Evolutionary conservation across 768 basidiomycete species (phyloP).

Genomic region (Pleurotus cornucopiae): DNA sequence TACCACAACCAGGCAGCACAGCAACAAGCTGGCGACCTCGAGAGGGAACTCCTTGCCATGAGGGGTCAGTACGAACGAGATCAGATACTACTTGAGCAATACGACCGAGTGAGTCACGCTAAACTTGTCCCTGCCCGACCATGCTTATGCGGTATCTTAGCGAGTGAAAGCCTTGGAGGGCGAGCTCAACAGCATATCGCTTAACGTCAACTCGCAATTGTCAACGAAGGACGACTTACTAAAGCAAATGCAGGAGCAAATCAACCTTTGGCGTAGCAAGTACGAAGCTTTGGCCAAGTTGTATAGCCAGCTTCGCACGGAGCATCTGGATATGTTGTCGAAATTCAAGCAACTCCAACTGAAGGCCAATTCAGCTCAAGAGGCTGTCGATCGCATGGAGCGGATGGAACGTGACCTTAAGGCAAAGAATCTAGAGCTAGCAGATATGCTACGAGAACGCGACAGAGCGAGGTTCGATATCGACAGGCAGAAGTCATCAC

Average conservation of each 20-base stretch:
- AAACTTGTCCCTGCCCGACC: too few relatives aligned
- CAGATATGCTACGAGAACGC: conserved; percentile 97
- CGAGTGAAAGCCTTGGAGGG: conserved; percentile 94
- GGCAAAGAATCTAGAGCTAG: conserved; percentile 96
- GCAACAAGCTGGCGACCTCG: conserved; percentile 76
- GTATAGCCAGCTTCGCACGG: conserved; percentile 95
- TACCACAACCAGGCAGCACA: conserved; percentile 69
- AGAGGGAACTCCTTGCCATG: conserved; percentile 88
- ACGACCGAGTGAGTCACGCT: conserved; percentile 64
- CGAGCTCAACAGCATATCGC: conserved; percentile 70
- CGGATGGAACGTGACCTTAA: conserved; percentile 98
- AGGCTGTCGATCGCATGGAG: conserved; percentile 97
- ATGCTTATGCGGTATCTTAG: conserved; percentile 31
- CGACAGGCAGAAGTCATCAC: conserved; percentile 87
- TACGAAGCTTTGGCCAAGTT: conserved; percentile 98
- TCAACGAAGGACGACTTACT: conserved; percentile 93
- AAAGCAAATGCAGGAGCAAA: conserved; percentile 93
- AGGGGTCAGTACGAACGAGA: conserved; percentile 97
- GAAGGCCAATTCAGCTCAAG: conserved; percentile 97
- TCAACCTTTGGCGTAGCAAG: conserved; percentile 95
- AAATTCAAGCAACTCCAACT: conserved; percentile 98
- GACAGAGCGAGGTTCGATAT: conserved; percentile 95
- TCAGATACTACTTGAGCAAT: conserved; percentile 95
- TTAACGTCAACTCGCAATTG: conserved; percentile 83
- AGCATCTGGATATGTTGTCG: conserved; percentile 94